Conservation (phyloP, 1,139 yeast species). For the Ashbya aceris region DNA sequence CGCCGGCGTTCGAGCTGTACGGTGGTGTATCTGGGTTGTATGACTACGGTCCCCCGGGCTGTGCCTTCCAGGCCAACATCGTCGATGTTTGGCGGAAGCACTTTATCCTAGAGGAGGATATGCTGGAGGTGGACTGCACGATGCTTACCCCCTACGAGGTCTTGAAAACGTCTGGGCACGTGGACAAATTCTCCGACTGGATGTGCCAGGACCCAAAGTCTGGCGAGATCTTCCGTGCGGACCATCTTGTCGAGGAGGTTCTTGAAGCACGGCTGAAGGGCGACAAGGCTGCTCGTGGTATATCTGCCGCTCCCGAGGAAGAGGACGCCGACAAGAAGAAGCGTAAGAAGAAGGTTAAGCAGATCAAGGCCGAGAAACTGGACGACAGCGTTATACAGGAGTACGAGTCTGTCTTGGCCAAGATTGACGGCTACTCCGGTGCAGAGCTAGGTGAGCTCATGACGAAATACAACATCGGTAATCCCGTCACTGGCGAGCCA, state of each 20-base stretch:
- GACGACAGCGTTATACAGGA: conserved; percentile 72
- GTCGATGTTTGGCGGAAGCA: conserved; percentile 97
- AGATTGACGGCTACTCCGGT: conserved; percentile 93
- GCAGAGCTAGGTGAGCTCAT: conserved; percentile 85
- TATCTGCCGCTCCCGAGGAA: conserved; percentile 42
- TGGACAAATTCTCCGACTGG: conserved; percentile 98
- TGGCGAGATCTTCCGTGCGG: conserved; percentile 98
- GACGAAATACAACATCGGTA: conserved; percentile 67
- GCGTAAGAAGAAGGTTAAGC: conserved; percentile 95
- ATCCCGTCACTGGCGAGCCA: conserved; percentile 82
- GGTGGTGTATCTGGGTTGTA: conserved; percentile 98
- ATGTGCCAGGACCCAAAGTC: conserved; percentile 94
- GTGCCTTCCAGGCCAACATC: conserved; percentile 94
- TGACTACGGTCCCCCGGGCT: conserved; percentile 99
- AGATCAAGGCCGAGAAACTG: conserved; percentile 77
- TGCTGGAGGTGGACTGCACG: conserved; percentile 97
- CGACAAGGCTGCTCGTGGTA: conserved; percentile 90
- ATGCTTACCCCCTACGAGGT: conserved; percentile 98
- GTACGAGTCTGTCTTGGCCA: conserved; percentile 79
- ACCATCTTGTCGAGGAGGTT: conserved; percentile 95
- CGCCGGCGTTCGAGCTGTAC: conserved; percentile 94
- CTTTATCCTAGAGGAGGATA: conserved; percentile 93
- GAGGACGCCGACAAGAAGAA: conserved; percentile 64
- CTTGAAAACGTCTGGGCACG: conserved; percentile 97
- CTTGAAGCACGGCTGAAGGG: conserved; percentile 93